Percentiles rank a stretch among this genome's conserved stretches.
These are phyloP conservation scores for Cytospora piceae DNA, from an alignment of 2,329 filamentous ascomycete species.

Conservation along the genomic window DNA sequence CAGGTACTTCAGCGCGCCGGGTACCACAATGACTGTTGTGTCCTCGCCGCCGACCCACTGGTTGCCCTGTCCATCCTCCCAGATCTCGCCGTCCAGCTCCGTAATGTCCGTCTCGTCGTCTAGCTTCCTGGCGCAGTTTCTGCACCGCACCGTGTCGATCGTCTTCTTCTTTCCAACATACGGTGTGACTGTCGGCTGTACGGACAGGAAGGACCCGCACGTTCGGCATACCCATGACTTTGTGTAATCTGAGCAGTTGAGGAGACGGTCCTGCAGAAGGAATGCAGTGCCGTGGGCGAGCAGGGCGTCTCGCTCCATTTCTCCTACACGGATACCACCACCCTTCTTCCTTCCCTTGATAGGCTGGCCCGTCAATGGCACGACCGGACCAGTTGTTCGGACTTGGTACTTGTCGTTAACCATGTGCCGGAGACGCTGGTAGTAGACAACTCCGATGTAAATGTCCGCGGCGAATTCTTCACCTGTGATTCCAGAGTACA, in stretches of 20 bases:
- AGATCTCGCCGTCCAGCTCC: conserved; percentile 71
- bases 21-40: conserved; percentile 88
- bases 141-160: conserved; percentile 74
- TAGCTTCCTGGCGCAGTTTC: conserved; percentile 71
- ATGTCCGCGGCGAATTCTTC: conserved; percentile 94
- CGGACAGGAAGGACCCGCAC: conserved; percentile 90
- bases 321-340: conserved; percentile 97
- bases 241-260: conserved; percentile 96
- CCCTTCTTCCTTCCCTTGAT: conserved; percentile 97
- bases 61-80: conserved; percentile 88
- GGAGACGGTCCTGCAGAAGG: conserved; percentile 88
- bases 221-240: conserved; percentile 85
- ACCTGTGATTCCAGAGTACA: conserved; percentile 97
- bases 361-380: conserved; percentile 87
- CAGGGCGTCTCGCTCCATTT: conserved; percentile 97
- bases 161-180: conserved; percentile 68
- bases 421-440: conserved; percentile 98
- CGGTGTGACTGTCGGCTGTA: conserved; percentile 75
- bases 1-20: conserved; percentile 87
- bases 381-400: conserved; percentile 90
- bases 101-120: conserved; percentile 61
- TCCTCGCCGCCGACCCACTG: conserved; percentile 88
- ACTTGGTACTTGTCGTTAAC: conserved; percentile 99
- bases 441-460: conserved; percentile 96
- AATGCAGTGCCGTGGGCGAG: conserved; percentile 95